Evolutionary conservation across 768 basidiomycete species (phyloP).

Genomic region (Exidia glandulosa): DNA sequence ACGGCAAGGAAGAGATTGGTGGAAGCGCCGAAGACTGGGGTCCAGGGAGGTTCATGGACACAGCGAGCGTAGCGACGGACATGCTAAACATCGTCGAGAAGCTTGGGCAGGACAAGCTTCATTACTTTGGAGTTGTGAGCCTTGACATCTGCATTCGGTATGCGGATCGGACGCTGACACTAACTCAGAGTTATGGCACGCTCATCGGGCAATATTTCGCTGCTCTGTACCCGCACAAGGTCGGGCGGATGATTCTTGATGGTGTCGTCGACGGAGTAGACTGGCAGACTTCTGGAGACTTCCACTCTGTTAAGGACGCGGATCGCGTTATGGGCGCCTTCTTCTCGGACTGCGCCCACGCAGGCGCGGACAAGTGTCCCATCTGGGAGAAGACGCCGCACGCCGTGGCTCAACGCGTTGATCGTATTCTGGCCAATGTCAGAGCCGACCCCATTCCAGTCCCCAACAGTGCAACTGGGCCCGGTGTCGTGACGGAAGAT

Average conservation of each 20-base stretch:
- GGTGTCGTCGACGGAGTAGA: background rate
- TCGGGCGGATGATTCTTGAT: slow-evolving; percentile 1
- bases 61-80: background rate
- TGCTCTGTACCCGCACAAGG: slow-evolving; percentile 1
- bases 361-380: background rate
- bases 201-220: slow-evolving; percentile 1
- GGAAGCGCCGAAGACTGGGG: background rate
- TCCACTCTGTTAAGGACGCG: background rate
- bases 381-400: background rate
- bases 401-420: background rate
- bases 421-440: background rate
- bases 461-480: background rate
- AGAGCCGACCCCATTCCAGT: background rate
- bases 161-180: background rate
- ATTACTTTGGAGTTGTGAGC: slow-evolving; percentile 10
- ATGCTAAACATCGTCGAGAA: background rate
- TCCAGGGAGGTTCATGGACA: background rate
- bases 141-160: background rate
- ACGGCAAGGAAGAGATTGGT: background rate
- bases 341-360: background rate
- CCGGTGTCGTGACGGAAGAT: background rate
- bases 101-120: slow-evolving; percentile 4
- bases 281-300: background rate
- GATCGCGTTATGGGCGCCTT: background rate
- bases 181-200: background rate